A percentile compares a stretch with the other conserved stretches of the same genome.
phyloP scores from a whole-genome alignment of 2,329 filamentous ascomycete genomes.

The Paecilomyces sp. region DNA sequence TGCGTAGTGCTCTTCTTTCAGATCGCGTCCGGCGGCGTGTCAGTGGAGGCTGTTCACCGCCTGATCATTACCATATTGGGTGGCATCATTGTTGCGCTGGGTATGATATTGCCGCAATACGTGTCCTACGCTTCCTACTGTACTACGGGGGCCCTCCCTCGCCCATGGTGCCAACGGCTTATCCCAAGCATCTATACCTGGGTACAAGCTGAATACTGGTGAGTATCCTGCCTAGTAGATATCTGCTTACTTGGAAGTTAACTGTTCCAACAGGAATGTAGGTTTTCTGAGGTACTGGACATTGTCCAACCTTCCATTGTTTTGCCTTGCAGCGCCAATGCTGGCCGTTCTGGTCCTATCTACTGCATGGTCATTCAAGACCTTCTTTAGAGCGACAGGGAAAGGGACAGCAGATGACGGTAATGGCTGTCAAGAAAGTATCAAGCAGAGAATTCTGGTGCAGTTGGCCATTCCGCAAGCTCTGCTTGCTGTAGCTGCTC shows the following conservation, averaged over 20 bases:
- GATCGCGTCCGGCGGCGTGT: conserved; percentile 32
- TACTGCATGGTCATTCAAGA: conserved; percentile 39
- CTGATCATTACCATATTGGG: conserved; percentile 56
- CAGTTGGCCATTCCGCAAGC: conserved; percentile 67
- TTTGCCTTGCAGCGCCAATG: conserved; percentile 74
- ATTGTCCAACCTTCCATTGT: conserved; percentile 74
- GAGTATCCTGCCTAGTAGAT: conserved; percentile 24
- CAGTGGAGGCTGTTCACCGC: conserved; percentile 40
- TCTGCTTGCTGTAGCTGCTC: conserved; percentile 61
- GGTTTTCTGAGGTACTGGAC: conserved; percentile 92
- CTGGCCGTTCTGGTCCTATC: conserved; percentile 61
- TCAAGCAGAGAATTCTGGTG: conserved; percentile 24
- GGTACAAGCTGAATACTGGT: conserved; percentile 90
- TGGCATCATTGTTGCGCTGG: conserved; percentile 60
- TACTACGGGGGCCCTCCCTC: conserved; percentile 22
- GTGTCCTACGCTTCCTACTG: conserved; percentile 71
- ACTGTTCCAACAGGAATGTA: conserved; percentile 58
- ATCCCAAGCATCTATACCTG: conserved; percentile 85
- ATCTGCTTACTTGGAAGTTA: not conserved
- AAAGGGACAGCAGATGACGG: not conserved
- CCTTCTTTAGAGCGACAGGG: not conserved
- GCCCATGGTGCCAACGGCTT: conserved; percentile 68
- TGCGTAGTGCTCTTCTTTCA: conserved; percentile 37
- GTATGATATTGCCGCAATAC: conserved; percentile 65
- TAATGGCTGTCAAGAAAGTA: not conserved